Conservation (phyloP, 2,329 filamentous ascomycete species). For the Lasiodiplodia gonubiensis region DNA sequence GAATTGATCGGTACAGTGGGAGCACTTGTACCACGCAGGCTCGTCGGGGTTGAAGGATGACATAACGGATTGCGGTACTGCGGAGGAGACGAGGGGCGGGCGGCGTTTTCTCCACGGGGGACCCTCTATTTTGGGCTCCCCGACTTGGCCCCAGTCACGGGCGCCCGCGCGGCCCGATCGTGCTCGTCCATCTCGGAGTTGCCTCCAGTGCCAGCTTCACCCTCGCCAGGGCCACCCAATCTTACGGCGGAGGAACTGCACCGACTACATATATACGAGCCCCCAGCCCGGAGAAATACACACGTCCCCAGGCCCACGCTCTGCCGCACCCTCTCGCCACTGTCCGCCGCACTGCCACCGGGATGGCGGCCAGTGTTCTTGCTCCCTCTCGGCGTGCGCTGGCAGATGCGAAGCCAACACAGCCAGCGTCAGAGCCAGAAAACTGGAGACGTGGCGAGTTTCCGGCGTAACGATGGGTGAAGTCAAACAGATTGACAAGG, state of each 20-base stretch:
- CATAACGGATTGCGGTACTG: slow-evolving; percentile 24
- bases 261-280: not conserved
- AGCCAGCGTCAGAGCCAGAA: no score
- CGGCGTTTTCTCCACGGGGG: slow-evolving; percentile 24
- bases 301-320: not conserved
- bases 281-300: not conserved
- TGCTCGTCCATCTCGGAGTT: slow-evolving; percentile 24
- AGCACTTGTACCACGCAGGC: slow-evolving; percentile 29
- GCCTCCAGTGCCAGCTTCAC: slow-evolving; percentile 14
- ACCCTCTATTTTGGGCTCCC: slow-evolving; percentile 15
- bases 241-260: slow-evolving; percentile 1
- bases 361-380: no score
- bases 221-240: not conserved
- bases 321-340: not conserved
- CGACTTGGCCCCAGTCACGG: slow-evolving; percentile 12
- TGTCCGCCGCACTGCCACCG: no score
- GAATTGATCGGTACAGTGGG: slow-evolving; percentile 29
- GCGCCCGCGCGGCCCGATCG: slow-evolving; percentile 8
- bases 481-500: no score
- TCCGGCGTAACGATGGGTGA: no score
- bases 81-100: slow-evolving; percentile 27
- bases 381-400: no score
- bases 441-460: no score
- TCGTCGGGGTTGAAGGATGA: slow-evolving; percentile 17
- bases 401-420: no score